Conservation (phyloP, 805 yeast genomes). For the Candida incommunis region DNA sequence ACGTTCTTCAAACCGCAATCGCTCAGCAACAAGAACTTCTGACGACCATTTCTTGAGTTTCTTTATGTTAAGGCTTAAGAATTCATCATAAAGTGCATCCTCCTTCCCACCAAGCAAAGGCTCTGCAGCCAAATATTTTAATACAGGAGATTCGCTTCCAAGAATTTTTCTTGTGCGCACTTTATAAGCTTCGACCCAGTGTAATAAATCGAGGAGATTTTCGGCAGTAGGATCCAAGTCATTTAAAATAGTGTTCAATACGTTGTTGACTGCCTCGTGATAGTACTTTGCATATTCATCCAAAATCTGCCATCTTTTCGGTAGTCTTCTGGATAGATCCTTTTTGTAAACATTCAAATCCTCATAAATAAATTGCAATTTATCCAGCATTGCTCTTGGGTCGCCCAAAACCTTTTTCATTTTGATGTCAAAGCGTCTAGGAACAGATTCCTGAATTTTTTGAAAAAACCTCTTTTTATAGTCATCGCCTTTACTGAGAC, state of each 20-base stretch:
- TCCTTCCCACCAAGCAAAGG: constrained; percentile 61
- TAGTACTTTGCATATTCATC: constrained; percentile 48
- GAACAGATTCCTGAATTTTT: not conserved
- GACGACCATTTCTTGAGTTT: constrained; percentile 80
- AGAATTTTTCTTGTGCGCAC: constrained; percentile 36
- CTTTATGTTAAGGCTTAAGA: constrained; percentile 49
- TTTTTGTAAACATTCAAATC: constrained; percentile 57
- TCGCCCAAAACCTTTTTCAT: constrained; percentile 14
- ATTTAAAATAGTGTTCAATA: constrained; percentile 50
- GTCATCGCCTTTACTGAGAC: not conserved
- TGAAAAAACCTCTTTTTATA: not conserved
- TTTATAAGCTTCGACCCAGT: constrained; percentile 60
- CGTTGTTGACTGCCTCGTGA: constrained; percentile 47
- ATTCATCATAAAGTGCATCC: constrained; percentile 62
- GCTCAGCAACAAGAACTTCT: constrained; percentile 54
- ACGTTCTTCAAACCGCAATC: constrained; percentile 47
- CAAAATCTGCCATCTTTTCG: constrained; percentile 62
- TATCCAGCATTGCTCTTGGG: constrained; percentile 39
- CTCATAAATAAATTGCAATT: constrained; percentile 71
- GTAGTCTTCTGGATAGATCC: constrained; percentile 46
- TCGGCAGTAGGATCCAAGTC: constrained; percentile 61
- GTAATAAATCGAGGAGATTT: constrained; percentile 55
- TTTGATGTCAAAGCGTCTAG: constrained; percentile 1
- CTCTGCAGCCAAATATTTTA: constrained; percentile 25
- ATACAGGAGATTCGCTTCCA: constrained; percentile 30